phyloP scores from a whole-genome alignment of 1,139 yeast species.

The Zhuliangozyma blackwelliae region DNA sequence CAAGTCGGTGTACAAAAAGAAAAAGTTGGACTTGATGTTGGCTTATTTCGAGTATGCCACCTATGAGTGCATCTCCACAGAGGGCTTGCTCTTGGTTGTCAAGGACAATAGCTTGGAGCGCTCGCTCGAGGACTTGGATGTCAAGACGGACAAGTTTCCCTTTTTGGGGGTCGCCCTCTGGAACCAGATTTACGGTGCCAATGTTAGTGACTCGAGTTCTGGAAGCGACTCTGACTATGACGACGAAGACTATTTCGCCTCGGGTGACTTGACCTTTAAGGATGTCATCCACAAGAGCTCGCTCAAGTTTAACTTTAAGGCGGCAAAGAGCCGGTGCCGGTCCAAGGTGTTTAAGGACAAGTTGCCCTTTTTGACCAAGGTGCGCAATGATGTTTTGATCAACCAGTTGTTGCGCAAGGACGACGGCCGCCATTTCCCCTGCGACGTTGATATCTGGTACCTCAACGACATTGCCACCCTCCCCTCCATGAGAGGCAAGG shows the following conservation, averaged over 20 bases:
- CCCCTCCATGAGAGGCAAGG: conserved; percentile 39
- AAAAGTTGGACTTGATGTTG: conserved; percentile 31
- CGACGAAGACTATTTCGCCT: conserved; percentile 19
- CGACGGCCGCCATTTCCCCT: conserved; percentile 6
- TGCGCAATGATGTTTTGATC: conserved; percentile 22
- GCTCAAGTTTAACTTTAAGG: conserved; percentile 30
- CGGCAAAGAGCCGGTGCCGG: conserved; percentile 33
- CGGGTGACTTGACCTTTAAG: conserved; percentile 15
- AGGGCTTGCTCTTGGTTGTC: conserved; percentile 30
- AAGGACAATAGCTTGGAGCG: conserved; percentile 31
- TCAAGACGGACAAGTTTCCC: conserved; percentile 14
- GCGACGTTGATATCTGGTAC: conserved; percentile 27
- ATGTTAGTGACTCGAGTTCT: conserved; percentile 19
- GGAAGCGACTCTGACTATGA: conserved; percentile 13
- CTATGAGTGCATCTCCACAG: conserved; percentile 31
- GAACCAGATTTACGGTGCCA: conserved; percentile 29
- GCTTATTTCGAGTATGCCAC: conserved; percentile 36
- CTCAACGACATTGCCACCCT: conserved; percentile 37
- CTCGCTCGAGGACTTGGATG: conserved; percentile 9
- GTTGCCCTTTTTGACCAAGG: conserved; percentile 30
- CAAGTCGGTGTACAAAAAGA: conserved; percentile 16
- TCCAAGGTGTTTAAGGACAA: conserved; percentile 33
- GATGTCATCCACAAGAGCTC: conserved; percentile 25
- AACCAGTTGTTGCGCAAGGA: conserved; percentile 5
- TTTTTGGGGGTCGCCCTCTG: conserved; percentile 38